Base-by-base conservation (phyloP, 495 filamentous ascomycete genomes). In the Xylaria telfairii region DNA sequence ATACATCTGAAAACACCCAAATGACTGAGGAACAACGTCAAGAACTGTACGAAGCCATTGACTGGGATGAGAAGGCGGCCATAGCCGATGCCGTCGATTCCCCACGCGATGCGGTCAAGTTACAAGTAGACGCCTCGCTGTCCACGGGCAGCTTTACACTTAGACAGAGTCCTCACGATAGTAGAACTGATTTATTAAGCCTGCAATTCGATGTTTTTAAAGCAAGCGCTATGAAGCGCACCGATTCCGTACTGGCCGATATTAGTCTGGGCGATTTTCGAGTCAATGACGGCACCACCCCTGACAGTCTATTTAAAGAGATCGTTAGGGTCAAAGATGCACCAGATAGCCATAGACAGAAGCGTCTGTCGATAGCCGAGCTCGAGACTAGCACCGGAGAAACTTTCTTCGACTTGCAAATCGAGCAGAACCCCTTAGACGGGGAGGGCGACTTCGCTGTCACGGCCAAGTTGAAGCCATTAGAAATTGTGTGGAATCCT, bases 401-500 rank as follows among this genome's bases (percentile, higher is more conserved):
- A 72, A 91, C 96, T 60, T 92, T 99, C 83, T 99, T 99, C 85
- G 87, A 94, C 75, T 82, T 98, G 69, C 89, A 94, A 44, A 90
- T 98, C 69, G 96, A 99, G 84, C 92, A 97, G 74, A 97, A 98
- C 73, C 96, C 96, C 0, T 86, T 99, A 12, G 94, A 99, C 77
- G 94, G 90, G 7, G 92, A 93, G 72, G 94, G 95, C 21, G 96
- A 99, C 73, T 89, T 95, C 9, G 93, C 93, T 5, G 83, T 99
- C 21, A 97, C 91, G 12, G 90, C 94, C 70, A 97, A 97, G 80
- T 82, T 98, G 65, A 97, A 96, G 81, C 94, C 93, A 75, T 91
- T 98, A 69, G 96, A 98, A 81, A 92, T 99, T 63, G 92, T 98
- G 54, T 98, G 97, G 83, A 99, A 99, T 76, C 96, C 96, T 19